These are phyloP conservation scores for Fomes fomentarius DNA, from an alignment of 1,284 basidiomycete genomes.

Conservation along the genomic window DNA sequence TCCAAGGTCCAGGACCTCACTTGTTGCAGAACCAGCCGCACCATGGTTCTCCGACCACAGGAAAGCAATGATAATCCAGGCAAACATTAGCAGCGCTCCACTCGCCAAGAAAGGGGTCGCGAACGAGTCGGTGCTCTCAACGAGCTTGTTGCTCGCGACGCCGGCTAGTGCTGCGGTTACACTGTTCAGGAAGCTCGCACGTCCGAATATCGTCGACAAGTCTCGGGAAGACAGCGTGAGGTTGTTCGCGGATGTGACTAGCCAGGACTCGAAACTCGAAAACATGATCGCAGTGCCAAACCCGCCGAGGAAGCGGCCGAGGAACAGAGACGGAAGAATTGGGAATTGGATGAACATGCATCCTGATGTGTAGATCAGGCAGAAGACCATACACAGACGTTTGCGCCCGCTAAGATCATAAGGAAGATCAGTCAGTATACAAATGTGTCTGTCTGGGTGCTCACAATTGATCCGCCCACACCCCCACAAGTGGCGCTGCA, in stretches of 20 bases:
- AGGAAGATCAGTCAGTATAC: neutral
- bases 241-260: constrained; percentile 61
- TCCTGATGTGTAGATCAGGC: constrained; percentile 60
- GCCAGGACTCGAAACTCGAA: constrained; percentile 77
- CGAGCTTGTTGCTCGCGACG: constrained; percentile 64
- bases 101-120: constrained; percentile 69
- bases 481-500: constrained; percentile 68
- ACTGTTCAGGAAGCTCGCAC: constrained; percentile 72
- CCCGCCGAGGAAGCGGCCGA: constrained; percentile 67
- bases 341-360: constrained; percentile 62
- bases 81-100: constrained; percentile 54
- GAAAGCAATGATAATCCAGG: constrained; percentile 57
- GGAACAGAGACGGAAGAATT: constrained; percentile 57
- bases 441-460: constrained; percentile 29
- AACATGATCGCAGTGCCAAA: constrained; percentile 75
- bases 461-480: constrained; percentile 77
- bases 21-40: constrained; percentile 38
- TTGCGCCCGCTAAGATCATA: constrained; percentile 60
- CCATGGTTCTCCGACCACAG: constrained; percentile 75
- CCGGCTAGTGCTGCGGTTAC: constrained; percentile 70
- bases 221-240: constrained; percentile 55
- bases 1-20: constrained; percentile 48
- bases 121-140: constrained; percentile 50
- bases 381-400: constrained; percentile 67
- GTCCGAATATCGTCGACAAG: constrained; percentile 70